Evolutionary conservation across 768 basidiomycete genomes (phyloP).

Genomic region (Psilocybe cyanescens): DNA sequence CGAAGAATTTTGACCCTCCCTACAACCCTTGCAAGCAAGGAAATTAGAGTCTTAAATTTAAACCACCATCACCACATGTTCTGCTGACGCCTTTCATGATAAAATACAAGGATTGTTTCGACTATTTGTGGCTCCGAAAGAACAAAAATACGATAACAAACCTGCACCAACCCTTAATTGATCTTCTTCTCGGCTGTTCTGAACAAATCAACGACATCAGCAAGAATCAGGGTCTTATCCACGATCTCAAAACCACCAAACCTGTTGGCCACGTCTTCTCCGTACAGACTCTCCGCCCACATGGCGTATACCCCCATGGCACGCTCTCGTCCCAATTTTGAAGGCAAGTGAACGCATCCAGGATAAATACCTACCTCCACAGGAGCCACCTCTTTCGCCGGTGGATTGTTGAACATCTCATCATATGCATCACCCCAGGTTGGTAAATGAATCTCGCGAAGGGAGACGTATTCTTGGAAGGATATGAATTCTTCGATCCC

Average conservation of each 20-base stretch:
- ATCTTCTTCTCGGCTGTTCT: constrained; percentile 34
- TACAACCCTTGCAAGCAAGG: no score
- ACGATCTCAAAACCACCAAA: constrained; percentile 45
- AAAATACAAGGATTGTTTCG: not conserved
- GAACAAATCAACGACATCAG: constrained; percentile 45
- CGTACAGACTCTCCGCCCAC: constrained; percentile 43
- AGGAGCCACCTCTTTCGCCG: constrained; percentile 5
- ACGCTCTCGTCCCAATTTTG: not conserved
- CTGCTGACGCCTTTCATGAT: not conserved
- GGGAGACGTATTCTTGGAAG: constrained; percentile 30
- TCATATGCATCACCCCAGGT: constrained; percentile 29
- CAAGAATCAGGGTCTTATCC: constrained; percentile 41
- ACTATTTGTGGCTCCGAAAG: not conserved
- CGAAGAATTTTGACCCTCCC: no score
- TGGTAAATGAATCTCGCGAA: constrained; percentile 25
- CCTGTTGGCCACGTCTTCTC: constrained; percentile 39
- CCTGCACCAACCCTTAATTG: constrained; percentile 27
- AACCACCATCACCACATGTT: not conserved
- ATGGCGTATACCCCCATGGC: constrained; percentile 32
- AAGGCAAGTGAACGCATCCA: constrained; percentile 7
- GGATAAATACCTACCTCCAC: constrained; percentile 16
- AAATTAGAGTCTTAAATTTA: not conserved
- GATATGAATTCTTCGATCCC: constrained; percentile 25
- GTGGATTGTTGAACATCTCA: constrained; percentile 25
- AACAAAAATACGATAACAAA: not conserved